phyloP scores from a whole-genome alignment of 2,329 filamentous ascomycete genomes.

The Chalara sp. region DNA sequence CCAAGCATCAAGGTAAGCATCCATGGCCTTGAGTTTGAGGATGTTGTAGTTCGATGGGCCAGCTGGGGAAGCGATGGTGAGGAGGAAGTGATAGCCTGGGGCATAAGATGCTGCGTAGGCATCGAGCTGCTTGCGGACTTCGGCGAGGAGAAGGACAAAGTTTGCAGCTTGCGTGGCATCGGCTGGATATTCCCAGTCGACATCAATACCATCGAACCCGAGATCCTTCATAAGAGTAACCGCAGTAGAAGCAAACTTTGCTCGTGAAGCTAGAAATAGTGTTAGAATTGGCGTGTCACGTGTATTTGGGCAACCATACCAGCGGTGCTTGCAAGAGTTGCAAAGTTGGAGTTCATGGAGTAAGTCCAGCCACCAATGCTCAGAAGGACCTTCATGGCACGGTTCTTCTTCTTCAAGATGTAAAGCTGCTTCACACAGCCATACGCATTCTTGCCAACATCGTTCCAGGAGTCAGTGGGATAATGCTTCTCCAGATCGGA shows the following conservation, averaged over 20 bases:
- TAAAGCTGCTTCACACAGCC: conserved; percentile 77
- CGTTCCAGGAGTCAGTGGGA: conserved; percentile 63
- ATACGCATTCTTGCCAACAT: conserved; percentile 67
- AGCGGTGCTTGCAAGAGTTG: conserved; percentile 56
- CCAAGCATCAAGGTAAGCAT: conserved; percentile 43
- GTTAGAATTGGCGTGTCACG: too few species aligned
- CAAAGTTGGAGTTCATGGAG: conserved; percentile 58
- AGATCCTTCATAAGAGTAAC: conserved; percentile 67
- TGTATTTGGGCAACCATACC: conserved; percentile 4
- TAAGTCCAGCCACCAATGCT: conserved; percentile 86
- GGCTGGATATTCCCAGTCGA: conserved; percentile 22
- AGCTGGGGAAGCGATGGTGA: conserved; percentile 47
- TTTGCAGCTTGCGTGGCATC: conserved; percentile 21
- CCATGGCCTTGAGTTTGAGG: conserved; percentile 40
- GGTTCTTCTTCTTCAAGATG: conserved; percentile 69
- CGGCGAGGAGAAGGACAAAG: conserved; percentile 26
- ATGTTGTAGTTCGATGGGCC: conserved; percentile 40
- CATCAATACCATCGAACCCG: conserved; percentile 49
- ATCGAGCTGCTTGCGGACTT: conserved; percentile 36
- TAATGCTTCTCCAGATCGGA: conserved; percentile 72
- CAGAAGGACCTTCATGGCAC: conserved; percentile 70
- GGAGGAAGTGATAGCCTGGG: conserved; percentile 42
- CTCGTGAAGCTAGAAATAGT: conserved; percentile 38
- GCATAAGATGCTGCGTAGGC: conserved; percentile 38
- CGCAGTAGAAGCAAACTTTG: conserved; percentile 61